These are phyloP conservation scores for Cryptococcus amylolentus DNA, from an alignment of 1,284 basidiomycete genomes.

Conservation along the genomic window DNA sequence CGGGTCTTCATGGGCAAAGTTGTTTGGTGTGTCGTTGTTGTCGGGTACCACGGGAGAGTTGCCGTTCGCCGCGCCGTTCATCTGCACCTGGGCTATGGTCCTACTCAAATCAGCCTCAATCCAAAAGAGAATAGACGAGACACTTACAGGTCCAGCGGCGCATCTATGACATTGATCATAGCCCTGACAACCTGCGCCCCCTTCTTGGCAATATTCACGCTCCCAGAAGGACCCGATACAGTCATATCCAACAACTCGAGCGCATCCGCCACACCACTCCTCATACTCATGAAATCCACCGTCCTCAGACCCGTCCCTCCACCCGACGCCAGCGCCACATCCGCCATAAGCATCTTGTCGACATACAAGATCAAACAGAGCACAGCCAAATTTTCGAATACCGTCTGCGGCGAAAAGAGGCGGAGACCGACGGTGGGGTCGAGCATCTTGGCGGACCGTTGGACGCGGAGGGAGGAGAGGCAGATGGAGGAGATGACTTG, in stretches of 20 bases:
- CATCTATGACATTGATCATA: conserved; percentile 20
- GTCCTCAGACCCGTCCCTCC: neutral
- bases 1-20: neutral
- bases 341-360: conserved; percentile 23
- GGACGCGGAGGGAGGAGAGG: conserved; percentile 33
- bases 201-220: conserved; percentile 21
- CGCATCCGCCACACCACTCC: conserved; percentile 36
- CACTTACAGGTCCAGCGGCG: conserved; percentile 10
- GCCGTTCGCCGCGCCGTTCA: neutral
- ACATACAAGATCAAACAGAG: conserved; percentile 39
- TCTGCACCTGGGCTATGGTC: neutral
- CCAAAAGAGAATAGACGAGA: neutral
- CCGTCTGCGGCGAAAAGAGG: conserved; percentile 33
- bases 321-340: neutral
- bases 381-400: conserved; percentile 40
- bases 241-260: conserved; percentile 41
- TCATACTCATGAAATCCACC: conserved; percentile 28
- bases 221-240: conserved; percentile 13
- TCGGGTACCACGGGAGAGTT: neutral
- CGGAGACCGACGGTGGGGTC: conserved; percentile 39
- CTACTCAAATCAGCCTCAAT: neutral
- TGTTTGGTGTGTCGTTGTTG: too few relatives aligned
- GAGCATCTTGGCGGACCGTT: conserved; percentile 40
- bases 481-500: conserved; percentile 35
- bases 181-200: conserved; percentile 34